Percentiles rank a stretch among this genome's conserved stretches.
These are phyloP conservation scores for Ilex asprella DNA, from an alignment of 257 asterid genomes.

Conservation along the genomic window DNA sequence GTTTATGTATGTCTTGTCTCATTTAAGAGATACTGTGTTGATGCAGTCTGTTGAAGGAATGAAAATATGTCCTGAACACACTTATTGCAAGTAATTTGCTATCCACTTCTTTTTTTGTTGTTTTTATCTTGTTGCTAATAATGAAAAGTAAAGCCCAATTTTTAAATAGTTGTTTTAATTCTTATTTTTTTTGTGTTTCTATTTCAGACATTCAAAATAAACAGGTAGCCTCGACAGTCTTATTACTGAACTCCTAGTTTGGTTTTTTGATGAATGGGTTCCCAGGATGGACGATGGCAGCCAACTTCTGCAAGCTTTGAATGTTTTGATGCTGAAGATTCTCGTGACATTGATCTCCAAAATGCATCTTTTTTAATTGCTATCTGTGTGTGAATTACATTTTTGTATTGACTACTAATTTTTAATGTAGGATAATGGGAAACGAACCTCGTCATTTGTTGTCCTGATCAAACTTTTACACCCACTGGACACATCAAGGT, in stretches of 20 bases:
- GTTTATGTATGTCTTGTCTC: too few species aligned
- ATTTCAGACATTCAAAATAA: constrained; percentile 86
- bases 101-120: too few species aligned
- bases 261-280: constrained; percentile 99
- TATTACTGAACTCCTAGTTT: constrained; percentile 89
- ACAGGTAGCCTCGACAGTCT: constrained; percentile 81
- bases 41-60: constrained; percentile 98
- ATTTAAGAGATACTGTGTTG: constrained; percentile 1
- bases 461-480: constrained; percentile 89
- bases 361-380: too few species aligned
- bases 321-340: constrained; percentile 94
- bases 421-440: constrained; percentile 77
- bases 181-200: background rate
- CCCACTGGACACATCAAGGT: constrained; percentile 92
- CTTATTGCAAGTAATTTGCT: constrained; percentile 75
- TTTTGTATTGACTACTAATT: background rate
- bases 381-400: too few species aligned
- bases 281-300: constrained; percentile 99
- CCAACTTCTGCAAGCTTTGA: constrained; percentile 93
- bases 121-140: too few species aligned
- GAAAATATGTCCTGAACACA: constrained; percentile 98
- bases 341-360: constrained; percentile 38
- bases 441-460: constrained; percentile 84
- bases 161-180: too few species aligned
- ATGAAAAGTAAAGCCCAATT: too few species aligned